Evolutionary conservation across 2,329 filamentous ascomycete species (phyloP).

Genomic region (Exophiala aquamarina): DNA sequence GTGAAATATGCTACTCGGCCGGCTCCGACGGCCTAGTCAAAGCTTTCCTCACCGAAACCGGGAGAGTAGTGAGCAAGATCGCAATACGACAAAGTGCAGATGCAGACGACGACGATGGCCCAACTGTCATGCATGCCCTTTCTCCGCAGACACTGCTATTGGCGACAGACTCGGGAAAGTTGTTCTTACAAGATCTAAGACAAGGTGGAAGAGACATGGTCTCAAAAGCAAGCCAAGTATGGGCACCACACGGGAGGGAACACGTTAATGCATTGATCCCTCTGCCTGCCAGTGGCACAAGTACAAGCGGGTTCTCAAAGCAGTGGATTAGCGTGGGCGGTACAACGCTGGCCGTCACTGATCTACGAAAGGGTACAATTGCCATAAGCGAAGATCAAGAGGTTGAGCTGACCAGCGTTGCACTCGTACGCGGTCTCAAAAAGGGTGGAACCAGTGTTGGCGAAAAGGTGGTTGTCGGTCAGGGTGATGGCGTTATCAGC

Average conservation of each 20-base stretch:
- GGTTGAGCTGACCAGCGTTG: constrained; percentile 81
- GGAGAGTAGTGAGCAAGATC: constrained; percentile 77
- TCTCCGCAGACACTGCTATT: constrained; percentile 86
- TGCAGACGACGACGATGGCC: constrained; percentile 56
- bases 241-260: constrained; percentile 79
- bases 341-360: constrained; percentile 85
- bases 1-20: constrained; percentile 62
- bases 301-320: constrained; percentile 85
- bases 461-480: constrained; percentile 73
- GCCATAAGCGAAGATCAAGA: constrained; percentile 92
- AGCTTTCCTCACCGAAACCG: constrained; percentile 57
- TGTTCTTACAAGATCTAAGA: constrained; percentile 86
- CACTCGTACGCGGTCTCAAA: constrained; percentile 74
- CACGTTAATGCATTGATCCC: constrained; percentile 87
- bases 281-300: constrained; percentile 74
- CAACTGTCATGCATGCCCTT: constrained; percentile 77
- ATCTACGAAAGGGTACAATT: constrained; percentile 80
- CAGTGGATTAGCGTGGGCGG: constrained; percentile 95
- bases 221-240: constrained; percentile 64
- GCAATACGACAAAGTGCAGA: constrained; percentile 58
- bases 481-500: constrained; percentile 78
- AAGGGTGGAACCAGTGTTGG: constrained; percentile 67
- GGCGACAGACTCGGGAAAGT: constrained; percentile 82
- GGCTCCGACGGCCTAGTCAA: constrained; percentile 66
- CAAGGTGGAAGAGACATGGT: constrained; percentile 38